Base-by-base conservation (phyloP, 495 filamentous ascomycete genomes). In the Lasiosphaeria hispida region DNA sequence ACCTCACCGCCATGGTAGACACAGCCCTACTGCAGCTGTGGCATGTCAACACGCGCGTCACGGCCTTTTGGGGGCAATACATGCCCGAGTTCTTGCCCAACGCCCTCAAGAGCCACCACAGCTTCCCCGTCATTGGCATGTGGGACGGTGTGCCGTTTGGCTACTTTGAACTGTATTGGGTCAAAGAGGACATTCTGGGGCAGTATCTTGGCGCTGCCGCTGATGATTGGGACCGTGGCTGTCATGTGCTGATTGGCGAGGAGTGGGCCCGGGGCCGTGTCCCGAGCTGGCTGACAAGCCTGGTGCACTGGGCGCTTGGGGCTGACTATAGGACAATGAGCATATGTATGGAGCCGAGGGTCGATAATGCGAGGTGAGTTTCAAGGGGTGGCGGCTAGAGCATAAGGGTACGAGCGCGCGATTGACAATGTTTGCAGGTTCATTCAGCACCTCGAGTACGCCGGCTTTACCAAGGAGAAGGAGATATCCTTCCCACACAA, bases 141-240 rank as follows among this genome's bases (percentile, higher is more conserved):
- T 98, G 92, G 92, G 90, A 96, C 52, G 92, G 90, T 3, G 88
- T 92, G 57, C 94, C 94, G 0, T 98, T 97, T 72, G 94, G 94
- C 0, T 98, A 95, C 64, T 96, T 98, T 66, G 95, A 98, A 76
- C 82, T 98, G 39, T 98, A 98, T 75, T 98, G 95, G 95, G 92
- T 94, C 2, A 96, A 96, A 63, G 94, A 98, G 69, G 95, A 97
- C 66, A 72, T 73, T 1, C 67, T 98, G 18, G 91, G 89, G 0
- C 78, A 78, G 30, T 73, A 87, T 48, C 67, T 93, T 34, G 81
- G 83, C 1, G 59, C 73, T 36, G 75, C 75, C 4, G 83, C 85
- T 1, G 83, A 83, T 19, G 86, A 95, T 63, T 97, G 89, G 69
- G 95, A 97, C 66, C 79, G 94, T 10, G 94, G 95, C 0, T 74